Conservation (phyloP, 1,284 basidiomycete genomes). For the Neonothopanus nambi region DNA sequence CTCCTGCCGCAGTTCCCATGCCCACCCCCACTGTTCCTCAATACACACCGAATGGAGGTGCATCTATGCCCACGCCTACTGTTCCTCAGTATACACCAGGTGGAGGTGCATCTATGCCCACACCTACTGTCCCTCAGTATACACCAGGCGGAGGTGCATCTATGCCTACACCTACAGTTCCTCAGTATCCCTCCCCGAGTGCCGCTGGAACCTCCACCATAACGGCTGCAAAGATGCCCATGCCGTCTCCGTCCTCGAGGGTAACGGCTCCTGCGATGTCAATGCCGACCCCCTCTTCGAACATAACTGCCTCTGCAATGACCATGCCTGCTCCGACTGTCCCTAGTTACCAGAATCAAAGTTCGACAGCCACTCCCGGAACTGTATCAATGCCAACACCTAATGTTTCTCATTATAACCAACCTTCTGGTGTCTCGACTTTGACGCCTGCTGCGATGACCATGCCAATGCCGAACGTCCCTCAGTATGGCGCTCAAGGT, state of each 20-base stretch:
- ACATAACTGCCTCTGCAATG: background rate
- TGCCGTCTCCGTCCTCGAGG: constrained; percentile 3
- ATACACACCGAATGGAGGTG: background rate
- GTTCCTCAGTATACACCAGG: background rate
- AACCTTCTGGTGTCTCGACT: background rate
- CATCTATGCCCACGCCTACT: background rate
- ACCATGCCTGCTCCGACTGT: constrained; percentile 7
- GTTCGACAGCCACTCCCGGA: background rate
- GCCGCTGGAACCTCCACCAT: background rate
- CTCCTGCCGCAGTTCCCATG: background rate
- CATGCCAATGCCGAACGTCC: background rate
- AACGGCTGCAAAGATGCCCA: background rate
- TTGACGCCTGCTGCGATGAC: background rate
- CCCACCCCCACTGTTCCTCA: constrained; percentile 3
- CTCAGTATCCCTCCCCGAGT: background rate
- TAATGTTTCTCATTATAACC: background rate
- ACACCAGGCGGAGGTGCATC: background rate
- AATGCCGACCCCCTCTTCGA: constrained; percentile 6
- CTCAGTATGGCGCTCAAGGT: background rate
- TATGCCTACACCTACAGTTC: background rate
- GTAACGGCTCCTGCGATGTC: constrained; percentile 1
- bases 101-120: background rate
- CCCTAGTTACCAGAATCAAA: background rate
- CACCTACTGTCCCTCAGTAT: constrained; percentile 5
- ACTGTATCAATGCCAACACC: constrained; percentile 1